Conservation (phyloP, 2,329 filamentous ascomycete species). For the Arachnopeziza araneosa region DNA sequence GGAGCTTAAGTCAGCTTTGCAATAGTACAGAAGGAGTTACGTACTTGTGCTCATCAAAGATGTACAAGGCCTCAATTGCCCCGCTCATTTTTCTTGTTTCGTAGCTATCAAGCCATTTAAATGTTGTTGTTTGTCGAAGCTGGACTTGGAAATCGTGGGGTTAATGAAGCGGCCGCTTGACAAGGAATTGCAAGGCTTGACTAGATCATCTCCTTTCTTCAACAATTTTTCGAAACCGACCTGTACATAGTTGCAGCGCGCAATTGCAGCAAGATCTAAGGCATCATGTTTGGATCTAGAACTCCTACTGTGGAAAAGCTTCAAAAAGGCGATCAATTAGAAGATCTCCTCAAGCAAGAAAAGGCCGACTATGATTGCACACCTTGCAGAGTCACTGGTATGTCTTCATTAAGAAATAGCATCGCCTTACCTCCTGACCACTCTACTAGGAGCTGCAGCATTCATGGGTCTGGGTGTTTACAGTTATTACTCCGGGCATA, state of each 20-base stretch:
- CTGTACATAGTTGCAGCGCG: not conserved
- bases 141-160: not conserved
- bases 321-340: conserved; percentile 22
- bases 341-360: conserved; percentile 23
- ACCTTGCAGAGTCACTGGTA: conserved; percentile 30
- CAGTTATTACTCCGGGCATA: conserved; percentile 70
- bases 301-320: conserved; percentile 16
- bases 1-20: conserved; percentile 19
- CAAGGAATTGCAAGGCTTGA: not conserved
- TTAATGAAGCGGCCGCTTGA: conserved; percentile 14
- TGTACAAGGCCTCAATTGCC: conserved; percentile 90
- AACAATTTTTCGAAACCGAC: not conserved
- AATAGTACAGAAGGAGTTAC: conserved; percentile 22
- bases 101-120: conserved; percentile 15
- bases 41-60: conserved; percentile 94
- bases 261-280: not conserved
- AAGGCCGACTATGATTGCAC: conserved; percentile 35
- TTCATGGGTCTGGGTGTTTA: conserved; percentile 73
- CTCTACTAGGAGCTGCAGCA: conserved; percentile 58
- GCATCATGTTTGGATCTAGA: not conserved
- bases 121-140: not conserved
- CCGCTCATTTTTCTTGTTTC: conserved; percentile 59
- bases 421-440: not conserved
- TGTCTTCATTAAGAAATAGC: not conserved
- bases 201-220: not conserved